phyloP scores from a whole-genome alignment of 169 alveolate species.

The Plasmodium coatneyi region DNA sequence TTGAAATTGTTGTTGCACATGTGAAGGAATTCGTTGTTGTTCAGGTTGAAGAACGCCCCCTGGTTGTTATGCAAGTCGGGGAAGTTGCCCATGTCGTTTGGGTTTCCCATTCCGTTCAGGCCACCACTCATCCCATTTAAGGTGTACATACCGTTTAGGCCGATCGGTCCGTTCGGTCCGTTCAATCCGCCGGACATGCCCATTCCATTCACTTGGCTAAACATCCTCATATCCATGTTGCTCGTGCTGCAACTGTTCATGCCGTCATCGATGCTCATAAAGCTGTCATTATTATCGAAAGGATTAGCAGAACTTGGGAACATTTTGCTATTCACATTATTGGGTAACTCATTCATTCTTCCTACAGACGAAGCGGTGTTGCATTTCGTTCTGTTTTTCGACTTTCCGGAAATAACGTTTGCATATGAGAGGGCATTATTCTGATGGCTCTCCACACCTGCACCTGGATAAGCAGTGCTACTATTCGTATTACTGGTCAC shows the following conservation, averaged over 20 bases:
- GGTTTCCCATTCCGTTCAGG: neutral
- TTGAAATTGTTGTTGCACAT: conserved; percentile 2
- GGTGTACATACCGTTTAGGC: neutral
- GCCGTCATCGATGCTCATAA: conserved; percentile 18
- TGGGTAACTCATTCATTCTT: conserved; percentile 27
- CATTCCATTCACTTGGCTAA: neutral
- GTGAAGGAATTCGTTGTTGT: conserved; percentile 6
- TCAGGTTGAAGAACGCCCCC: conserved; percentile 1
- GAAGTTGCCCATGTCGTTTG: conserved; percentile 4
- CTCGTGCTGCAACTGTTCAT: conserved; percentile 18
- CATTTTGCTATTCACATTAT: conserved; percentile 30
- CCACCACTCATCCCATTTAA: neutral
- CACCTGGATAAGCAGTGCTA: neutral
- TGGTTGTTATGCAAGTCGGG: neutral
- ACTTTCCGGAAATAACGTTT: neutral
- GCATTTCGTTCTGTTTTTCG: neutral
- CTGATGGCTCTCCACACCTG: neutral
- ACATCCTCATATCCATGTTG: conserved; percentile 13
- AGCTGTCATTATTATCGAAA: conserved; percentile 46
- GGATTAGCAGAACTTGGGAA: neutral
- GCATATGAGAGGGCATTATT: conserved; percentile 5
- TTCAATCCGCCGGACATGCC: conserved; percentile 8
- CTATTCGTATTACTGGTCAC: neutral
- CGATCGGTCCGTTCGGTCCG: neutral
- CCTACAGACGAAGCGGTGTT: conserved; percentile 1